phyloP scores from a whole-genome alignment of 768 basidiomycete genomes.

The Paxillus ammoniavirescens region DNA sequence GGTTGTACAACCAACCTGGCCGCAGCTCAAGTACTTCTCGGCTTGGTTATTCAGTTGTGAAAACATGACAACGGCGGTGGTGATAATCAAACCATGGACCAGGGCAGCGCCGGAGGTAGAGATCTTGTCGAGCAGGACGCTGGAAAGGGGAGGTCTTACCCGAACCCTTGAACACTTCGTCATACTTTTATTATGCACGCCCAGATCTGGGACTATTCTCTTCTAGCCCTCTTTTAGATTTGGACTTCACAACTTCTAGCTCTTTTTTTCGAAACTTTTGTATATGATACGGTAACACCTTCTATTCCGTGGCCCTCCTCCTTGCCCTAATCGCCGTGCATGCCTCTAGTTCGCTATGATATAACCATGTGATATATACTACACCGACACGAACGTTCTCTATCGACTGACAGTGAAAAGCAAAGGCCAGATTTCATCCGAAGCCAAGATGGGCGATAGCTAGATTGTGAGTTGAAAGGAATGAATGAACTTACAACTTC shows the following conservation, averaged over 20 bases:
- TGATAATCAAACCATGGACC: neutral
- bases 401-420: neutral
- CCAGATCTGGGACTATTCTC: conserved; percentile 20
- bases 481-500: neutral
- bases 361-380: conserved; percentile 28
- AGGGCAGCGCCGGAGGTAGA: neutral
- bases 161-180: conserved; percentile 13
- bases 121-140: conserved; percentile 3
- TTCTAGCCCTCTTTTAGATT: conserved; percentile 20
- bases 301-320: conserved; percentile 10
- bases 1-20: conserved; percentile 80
- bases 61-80: conserved; percentile 13
- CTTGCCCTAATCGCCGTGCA: conserved; percentile 7
- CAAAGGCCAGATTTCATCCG: neutral
- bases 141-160: neutral
- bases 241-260: conserved; percentile 20
- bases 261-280: conserved; percentile 13
- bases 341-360: conserved; percentile 20
- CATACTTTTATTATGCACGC: conserved; percentile 18
- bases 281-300: conserved; percentile 20
- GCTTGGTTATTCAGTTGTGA: conserved; percentile 26
- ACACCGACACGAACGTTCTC: neutral
- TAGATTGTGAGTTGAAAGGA: neutral
- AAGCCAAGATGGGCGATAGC: neutral
- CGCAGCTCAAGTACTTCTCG: conserved; percentile 34